These are phyloP conservation scores for Sisymbrium irio DNA, from an alignment of 345 rosid species.

Conservation along the genomic window DNA sequence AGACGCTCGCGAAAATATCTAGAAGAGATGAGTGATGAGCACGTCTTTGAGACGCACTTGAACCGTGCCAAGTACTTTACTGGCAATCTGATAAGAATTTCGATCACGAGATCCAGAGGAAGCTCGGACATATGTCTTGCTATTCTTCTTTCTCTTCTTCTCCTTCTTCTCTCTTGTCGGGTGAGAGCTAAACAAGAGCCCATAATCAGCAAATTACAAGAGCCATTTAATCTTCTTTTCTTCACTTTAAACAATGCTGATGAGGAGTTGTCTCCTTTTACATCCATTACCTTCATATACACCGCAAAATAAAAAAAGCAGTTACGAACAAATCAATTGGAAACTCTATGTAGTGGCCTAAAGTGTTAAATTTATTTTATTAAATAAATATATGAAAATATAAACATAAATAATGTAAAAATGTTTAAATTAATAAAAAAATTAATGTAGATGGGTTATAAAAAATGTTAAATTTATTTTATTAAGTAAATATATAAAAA, in stretches of 20 bases:
- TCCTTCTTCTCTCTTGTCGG: not conserved
- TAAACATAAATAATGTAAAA: no score
- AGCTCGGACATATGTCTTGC: not conserved
- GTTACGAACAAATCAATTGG: not conserved
- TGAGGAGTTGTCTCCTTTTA: slow-evolving; percentile 53
- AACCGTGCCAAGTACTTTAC: not conserved
- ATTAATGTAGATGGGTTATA: no score
- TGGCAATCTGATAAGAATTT: not conserved
- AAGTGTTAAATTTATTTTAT: no score
- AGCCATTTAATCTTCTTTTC: slow-evolving; percentile 26
- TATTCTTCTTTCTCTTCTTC: not conserved
- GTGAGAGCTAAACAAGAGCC: not conserved
- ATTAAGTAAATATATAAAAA: no score
- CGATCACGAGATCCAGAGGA: not conserved
- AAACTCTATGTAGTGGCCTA: not conserved
- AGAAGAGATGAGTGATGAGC: not conserved
- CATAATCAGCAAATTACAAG: not conserved
- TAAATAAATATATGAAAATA: no score
- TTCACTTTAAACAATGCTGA: slow-evolving; percentile 49
- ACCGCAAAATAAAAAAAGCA: not conserved
- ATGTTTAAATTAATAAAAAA: no score
- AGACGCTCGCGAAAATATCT: not conserved
- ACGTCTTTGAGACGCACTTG: slow-evolving; percentile 16
- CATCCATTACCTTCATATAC: slow-evolving; percentile 60
- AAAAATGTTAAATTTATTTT: no score